Conservation (phyloP, 2,329 filamentous ascomycete genomes). For the Xylaria sp. region DNA sequence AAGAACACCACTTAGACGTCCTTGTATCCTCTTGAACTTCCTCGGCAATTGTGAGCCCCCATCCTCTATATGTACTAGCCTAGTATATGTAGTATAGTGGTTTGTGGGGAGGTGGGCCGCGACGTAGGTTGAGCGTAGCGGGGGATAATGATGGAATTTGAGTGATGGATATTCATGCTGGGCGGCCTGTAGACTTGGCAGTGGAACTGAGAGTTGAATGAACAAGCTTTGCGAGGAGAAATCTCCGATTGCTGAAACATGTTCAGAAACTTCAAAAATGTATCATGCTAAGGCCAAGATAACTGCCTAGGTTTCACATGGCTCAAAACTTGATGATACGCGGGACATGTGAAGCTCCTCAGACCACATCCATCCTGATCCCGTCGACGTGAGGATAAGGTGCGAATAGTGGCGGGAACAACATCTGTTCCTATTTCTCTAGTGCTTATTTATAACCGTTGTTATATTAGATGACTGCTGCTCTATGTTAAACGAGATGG, state of each 20-base stretch:
- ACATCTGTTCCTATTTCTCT: background rate
- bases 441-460: conserved; percentile 1
- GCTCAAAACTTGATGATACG: background rate
- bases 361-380: background rate
- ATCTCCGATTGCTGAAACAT: conserved; percentile 15
- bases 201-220: conserved; percentile 8
- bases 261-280: background rate
- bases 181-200: conserved; percentile 19
- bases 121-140: conserved; percentile 13
- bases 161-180: conserved; percentile 28
- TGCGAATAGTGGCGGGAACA: background rate
- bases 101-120: conserved; percentile 32
- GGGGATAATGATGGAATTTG: conserved; percentile 16
- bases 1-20: background rate
- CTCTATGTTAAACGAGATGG: background rate
- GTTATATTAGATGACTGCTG: background rate
- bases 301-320: conserved; percentile 3
- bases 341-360: background rate
- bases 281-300: background rate
- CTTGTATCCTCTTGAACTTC: background rate
- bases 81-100: conserved; percentile 12
- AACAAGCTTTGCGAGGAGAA: conserved; percentile 15
- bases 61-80: conserved; percentile 7
- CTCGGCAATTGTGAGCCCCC: background rate
- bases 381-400: background rate